These are phyloP conservation scores for Nissolia schottii DNA, from an alignment of 306 rosid species.

Conservation along the genomic window DNA sequence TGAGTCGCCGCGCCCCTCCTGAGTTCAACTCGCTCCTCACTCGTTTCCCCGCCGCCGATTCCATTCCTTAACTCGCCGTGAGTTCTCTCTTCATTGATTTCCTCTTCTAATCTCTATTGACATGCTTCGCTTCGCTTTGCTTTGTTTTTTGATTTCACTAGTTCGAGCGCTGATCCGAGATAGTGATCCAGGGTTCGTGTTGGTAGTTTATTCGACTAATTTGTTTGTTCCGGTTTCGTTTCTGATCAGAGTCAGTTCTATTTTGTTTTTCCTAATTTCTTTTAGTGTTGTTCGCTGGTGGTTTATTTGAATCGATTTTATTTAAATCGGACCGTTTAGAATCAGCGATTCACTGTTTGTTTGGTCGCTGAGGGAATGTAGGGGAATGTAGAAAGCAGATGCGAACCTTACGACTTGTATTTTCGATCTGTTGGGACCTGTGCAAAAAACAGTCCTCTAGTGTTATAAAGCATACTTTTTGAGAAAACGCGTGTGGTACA, in stretches of 20 bases:
- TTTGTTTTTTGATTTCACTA: not conserved
- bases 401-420: not conserved
- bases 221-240: not conserved
- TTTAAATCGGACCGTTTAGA: not conserved
- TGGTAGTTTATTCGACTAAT: not conserved
- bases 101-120: not conserved
- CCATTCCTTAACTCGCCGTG: conserved; percentile 34
- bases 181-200: not conserved
- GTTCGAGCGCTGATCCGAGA: conserved; percentile 20
- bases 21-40: conserved; percentile 11
- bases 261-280: not conserved
- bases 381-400: not conserved
- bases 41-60: conserved; percentile 20
- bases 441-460: not conserved
- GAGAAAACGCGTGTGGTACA: not conserved
- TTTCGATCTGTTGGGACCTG: not conserved
- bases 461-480: not conserved
- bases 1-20: conserved; percentile 57
- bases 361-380: not conserved
- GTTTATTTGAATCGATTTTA: not conserved
- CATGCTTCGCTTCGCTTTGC: not conserved
- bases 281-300: not conserved
- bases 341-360: not conserved
- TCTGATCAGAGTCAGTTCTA: conserved; percentile 9
- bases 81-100: conserved; percentile 2